Evolutionary conservation across 805 yeast genomes (phyloP).

Genomic region (Kodamaea neixiangensis): DNA sequence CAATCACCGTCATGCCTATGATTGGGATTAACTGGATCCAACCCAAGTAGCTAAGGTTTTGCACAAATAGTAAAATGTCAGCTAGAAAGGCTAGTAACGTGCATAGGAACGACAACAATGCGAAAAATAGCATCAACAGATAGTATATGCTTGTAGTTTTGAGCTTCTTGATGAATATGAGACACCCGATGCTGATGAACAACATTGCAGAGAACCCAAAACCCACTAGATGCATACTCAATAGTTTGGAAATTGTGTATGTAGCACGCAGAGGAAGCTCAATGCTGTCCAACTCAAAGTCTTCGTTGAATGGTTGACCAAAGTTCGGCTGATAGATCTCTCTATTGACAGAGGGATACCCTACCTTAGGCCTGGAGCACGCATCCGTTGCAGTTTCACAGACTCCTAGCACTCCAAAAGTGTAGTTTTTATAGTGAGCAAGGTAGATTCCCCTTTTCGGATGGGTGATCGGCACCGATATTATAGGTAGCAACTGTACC

Average conservation of each 20-base stretch:
- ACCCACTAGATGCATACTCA: conserved; percentile 44
- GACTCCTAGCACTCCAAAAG: conserved; percentile 48
- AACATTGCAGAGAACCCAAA: conserved; percentile 31
- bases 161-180: conserved; percentile 5
- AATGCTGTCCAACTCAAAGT: conserved; percentile 22
- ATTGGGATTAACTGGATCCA: conserved; percentile 80
- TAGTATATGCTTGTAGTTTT: conserved; percentile 33
- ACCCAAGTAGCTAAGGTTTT: conserved; percentile 77
- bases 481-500: conserved; percentile 41
- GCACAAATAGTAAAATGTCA: conserved; percentile 76
- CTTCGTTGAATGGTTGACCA: conserved; percentile 5
- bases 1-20: conserved; percentile 60
- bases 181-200: conserved; percentile 15
- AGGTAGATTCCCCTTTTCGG: conserved; percentile 27
- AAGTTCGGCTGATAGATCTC: conserved; percentile 13
- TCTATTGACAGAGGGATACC: conserved; percentile 33
- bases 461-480: conserved; percentile 40
- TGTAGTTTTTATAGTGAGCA: conserved; percentile 31
- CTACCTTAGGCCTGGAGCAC: conserved; percentile 39
- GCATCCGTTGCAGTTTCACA: conserved; percentile 29
- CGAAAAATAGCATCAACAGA: conserved; percentile 54
- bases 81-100: conserved; percentile 75
- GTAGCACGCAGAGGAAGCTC: conserved; percentile 43
- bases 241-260: conserved; percentile 40
- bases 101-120: conserved; percentile 68